Conservation (phyloP, 2,329 filamentous ascomycete species). For the Fusarium piperis region DNA sequence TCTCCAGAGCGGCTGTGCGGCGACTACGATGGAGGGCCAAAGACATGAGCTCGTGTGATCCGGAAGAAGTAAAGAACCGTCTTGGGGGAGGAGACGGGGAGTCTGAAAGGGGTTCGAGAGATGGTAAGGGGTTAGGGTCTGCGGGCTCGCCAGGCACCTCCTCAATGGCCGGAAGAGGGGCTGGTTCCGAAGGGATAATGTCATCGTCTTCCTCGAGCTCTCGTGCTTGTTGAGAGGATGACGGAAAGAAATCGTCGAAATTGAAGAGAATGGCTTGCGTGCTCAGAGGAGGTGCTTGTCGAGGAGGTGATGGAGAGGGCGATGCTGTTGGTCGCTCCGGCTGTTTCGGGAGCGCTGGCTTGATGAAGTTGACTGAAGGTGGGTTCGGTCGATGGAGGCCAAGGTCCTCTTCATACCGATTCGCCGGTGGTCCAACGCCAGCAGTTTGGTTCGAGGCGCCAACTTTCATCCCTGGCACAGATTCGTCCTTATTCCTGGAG, state of each 20-base stretch:
- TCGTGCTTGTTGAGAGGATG: constrained; percentile 63
- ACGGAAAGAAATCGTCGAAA: constrained; percentile 64
- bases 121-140: constrained; percentile 28
- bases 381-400: constrained; percentile 22
- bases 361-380: neutral
- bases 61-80: constrained; percentile 52
- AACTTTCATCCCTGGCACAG: neutral
- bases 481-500: neutral
- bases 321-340: constrained; percentile 11
- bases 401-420: constrained; percentile 33
- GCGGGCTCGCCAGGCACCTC: constrained; percentile 15
- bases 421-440: neutral
- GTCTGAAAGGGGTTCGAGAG: constrained; percentile 2
- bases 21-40: constrained; percentile 49
- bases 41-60: constrained; percentile 47
- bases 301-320: constrained; percentile 24
- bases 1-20: constrained; percentile 46
- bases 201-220: constrained; percentile 57
- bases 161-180: constrained; percentile 16
- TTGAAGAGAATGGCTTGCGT: constrained; percentile 65
- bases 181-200: constrained; percentile 1
- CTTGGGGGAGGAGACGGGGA: constrained; percentile 22
- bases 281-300: constrained; percentile 49
- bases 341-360: constrained; percentile 2
- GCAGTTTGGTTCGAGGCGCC: neutral